These are phyloP conservation scores for Acacia concinna DNA, from an alignment of 331 rosid genomes.

Conservation along the genomic window DNA sequence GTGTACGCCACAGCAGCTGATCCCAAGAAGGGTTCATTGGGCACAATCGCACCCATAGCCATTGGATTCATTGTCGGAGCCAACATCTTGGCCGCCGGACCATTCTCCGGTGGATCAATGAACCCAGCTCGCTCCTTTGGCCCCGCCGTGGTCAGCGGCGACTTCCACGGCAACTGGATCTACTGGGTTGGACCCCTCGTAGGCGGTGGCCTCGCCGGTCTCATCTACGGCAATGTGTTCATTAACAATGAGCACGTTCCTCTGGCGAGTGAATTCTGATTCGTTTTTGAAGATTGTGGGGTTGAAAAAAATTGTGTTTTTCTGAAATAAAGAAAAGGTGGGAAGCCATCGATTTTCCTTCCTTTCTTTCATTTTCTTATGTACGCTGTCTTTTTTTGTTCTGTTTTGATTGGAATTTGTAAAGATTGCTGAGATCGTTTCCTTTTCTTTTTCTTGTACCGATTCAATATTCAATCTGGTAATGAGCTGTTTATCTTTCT, in stretches of 20 bases:
- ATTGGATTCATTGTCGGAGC: slow-evolving; percentile 91
- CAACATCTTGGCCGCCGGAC: slow-evolving; percentile 88
- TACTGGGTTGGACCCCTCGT: slow-evolving; percentile 89
- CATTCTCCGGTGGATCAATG: slow-evolving; percentile 94
- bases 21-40: slow-evolving; percentile 78
- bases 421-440: background rate
- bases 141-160: slow-evolving; percentile 82
- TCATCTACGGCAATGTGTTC: slow-evolving; percentile 69
- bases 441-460: background rate
- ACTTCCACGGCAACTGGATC: slow-evolving; percentile 80
- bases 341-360: background rate
- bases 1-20: slow-evolving; percentile 96
- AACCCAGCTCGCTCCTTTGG: slow-evolving; percentile 93
- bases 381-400: background rate
- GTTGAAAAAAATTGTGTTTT: background rate
- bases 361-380: background rate
- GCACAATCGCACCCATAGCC: slow-evolving; percentile 91
- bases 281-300: background rate
- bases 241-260: slow-evolving; percentile 62
- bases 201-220: slow-evolving; percentile 89
- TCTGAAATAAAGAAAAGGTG: background rate
- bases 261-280: background rate
- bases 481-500: background rate
- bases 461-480: background rate
- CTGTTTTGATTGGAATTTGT: background rate